Evolutionary conservation across 352 stramenopile species (phyloP).

Genomic region (Phytopythium aichiense): DNA sequence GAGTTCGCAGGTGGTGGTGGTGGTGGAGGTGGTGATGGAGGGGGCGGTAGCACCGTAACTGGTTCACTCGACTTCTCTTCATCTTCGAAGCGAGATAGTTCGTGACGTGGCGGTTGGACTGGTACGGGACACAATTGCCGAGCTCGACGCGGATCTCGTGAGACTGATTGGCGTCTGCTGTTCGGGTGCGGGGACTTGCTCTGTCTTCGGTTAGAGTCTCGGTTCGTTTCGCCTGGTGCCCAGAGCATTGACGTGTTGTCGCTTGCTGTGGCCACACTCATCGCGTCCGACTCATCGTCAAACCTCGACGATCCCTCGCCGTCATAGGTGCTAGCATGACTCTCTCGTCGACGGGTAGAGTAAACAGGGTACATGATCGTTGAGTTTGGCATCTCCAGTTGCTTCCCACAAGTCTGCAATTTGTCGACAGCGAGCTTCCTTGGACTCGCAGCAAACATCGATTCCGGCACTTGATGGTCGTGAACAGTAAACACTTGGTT

Average conservation of each 20-base stretch:
- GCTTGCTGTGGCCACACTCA: conserved; percentile 2
- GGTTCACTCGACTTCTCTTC: background rate
- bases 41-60: background rate
- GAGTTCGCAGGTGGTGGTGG: background rate
- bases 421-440: background rate
- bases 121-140: background rate
- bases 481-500: background rate
- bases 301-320: background rate
- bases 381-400: background rate
- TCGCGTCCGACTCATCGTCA: background rate
- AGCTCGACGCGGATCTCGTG: background rate
- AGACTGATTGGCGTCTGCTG: background rate
- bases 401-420: background rate
- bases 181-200: background rate
- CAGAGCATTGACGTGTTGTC: background rate
- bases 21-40: background rate
- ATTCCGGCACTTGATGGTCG: background rate
- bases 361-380: background rate
- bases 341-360: background rate
- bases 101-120: background rate
- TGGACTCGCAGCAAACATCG: background rate
- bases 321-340: background rate
- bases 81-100: background rate
- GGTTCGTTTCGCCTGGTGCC: background rate
- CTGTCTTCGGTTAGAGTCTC: background rate